Percentiles rank a stretch among this genome's conserved stretches.
phyloP scores from a whole-genome alignment of 1,284 basidiomycete species.

The Thecaphora frezii region DNA sequence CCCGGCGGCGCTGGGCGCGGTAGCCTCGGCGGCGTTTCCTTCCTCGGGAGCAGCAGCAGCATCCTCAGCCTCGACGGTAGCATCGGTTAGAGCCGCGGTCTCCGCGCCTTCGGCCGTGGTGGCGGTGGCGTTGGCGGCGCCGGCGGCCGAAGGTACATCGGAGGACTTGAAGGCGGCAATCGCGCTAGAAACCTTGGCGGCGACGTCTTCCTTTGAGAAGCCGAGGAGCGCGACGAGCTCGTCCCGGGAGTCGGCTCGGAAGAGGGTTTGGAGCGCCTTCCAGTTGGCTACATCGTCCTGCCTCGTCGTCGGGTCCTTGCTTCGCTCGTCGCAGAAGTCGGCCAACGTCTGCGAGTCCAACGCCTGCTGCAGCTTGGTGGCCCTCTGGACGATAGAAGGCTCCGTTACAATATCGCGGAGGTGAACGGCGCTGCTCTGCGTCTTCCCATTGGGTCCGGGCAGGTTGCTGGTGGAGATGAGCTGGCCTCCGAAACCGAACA shows the following conservation, averaged over 20 bases:
- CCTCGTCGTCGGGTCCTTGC: conserved; percentile 60
- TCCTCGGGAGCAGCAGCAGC: too few relatives aligned
- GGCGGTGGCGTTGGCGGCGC: conserved; percentile 63
- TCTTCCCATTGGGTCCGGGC: conserved; percentile 62
- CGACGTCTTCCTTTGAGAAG: conserved; percentile 86
- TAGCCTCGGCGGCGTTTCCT: too few relatives aligned
- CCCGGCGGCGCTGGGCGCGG: conserved; percentile 4
- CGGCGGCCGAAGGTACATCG: conserved; percentile 46
- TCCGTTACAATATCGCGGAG: conserved; percentile 69
- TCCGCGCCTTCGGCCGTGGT: conserved; percentile 61
- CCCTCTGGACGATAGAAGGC: conserved; percentile 74
- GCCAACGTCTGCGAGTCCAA: conserved; percentile 63
- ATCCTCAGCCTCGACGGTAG: conserved; percentile 1
- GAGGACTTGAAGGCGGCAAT: conserved; percentile 67
- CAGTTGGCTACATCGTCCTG: conserved; percentile 64
- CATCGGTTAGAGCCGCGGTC: conserved; percentile 61
- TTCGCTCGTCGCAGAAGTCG: conserved; percentile 53
- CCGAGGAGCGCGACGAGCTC: conserved; percentile 89
- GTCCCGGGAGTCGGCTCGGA: conserved; percentile 83
- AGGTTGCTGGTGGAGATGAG: conserved; percentile 70
- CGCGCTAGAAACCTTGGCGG: conserved; percentile 76
- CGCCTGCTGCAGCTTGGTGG: conserved; percentile 71
- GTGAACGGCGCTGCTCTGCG: conserved; percentile 58
- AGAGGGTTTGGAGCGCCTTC: conserved; percentile 85
- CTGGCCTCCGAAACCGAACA: conserved; percentile 92